A percentile compares a stretch with the other conserved stretches of the same genome.
These are phyloP conservation scores for Globisporangium okanoganense DNA, from an alignment of 352 stramenopile genomes.

Conservation along the genomic window DNA sequence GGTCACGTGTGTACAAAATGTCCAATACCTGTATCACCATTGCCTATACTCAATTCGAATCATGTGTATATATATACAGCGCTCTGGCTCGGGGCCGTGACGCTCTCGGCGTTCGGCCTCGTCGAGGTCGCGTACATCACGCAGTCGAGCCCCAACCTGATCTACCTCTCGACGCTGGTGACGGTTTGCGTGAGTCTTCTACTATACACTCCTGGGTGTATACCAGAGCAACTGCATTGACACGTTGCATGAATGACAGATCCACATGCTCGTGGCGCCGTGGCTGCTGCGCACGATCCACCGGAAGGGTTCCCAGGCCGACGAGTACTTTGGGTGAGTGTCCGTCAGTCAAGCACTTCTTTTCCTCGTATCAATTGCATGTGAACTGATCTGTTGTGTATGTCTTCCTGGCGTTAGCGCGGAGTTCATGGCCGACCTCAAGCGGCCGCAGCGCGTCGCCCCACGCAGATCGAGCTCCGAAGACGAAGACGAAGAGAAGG, in stretches of 20 bases:
- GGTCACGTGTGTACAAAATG: background rate
- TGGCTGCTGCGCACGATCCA: constrained; percentile 68
- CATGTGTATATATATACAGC: constrained; percentile 23
- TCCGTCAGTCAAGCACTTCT: background rate
- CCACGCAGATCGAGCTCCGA: constrained; percentile 11
- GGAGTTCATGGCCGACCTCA: constrained; percentile 57
- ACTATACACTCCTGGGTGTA: too few relatives aligned
- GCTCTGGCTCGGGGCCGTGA: constrained; percentile 56
- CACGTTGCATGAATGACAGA: constrained; percentile 28
- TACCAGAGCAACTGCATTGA: too few relatives aligned
- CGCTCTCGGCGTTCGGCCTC: constrained; percentile 55
- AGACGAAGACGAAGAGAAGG: constrained; percentile 16
- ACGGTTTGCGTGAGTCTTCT: constrained; percentile 39
- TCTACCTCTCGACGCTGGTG: constrained; percentile 62
- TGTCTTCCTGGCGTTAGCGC: constrained; percentile 21
- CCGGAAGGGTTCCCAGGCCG: constrained; percentile 58
- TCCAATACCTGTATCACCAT: background rate
- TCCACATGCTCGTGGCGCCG: constrained; percentile 54
- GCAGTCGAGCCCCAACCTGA: constrained; percentile 47
- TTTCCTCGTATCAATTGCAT: too few relatives aligned
- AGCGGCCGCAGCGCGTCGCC: constrained; percentile 12
- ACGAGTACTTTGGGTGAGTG: constrained; percentile 58
- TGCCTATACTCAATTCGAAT: background rate
- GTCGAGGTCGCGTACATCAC: constrained; percentile 54
- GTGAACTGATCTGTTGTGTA: too few relatives aligned